Evolutionary conservation across 1,284 basidiomycete genomes (phyloP).

Genomic region (Moniliophthora roreri): DNA sequence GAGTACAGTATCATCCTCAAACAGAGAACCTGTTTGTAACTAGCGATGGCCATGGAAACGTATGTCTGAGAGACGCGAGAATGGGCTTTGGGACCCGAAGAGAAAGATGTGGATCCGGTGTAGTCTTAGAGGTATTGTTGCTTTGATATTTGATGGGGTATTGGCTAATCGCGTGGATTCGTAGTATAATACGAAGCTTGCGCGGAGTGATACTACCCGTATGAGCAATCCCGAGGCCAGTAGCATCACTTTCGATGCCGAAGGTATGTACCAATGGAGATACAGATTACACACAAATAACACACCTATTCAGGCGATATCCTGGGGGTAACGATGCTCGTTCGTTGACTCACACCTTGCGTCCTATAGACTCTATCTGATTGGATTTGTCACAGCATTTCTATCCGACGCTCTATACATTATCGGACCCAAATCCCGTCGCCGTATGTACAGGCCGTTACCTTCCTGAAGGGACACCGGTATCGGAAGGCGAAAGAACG

Average conservation of each 20-base stretch:
- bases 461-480: constrained; percentile 49
- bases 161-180: background rate
- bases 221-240: constrained; percentile 63
- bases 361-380: constrained; percentile 4
- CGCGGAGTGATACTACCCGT: constrained; percentile 35
- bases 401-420: constrained; percentile 65
- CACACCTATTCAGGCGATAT: constrained; percentile 44
- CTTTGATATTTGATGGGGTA: background rate
- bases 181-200: constrained; percentile 68
- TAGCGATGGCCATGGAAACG: constrained; percentile 53
- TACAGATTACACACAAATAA: background rate
- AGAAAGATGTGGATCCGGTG: constrained; percentile 45
- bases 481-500: constrained; percentile 43
- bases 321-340: constrained; percentile 64
- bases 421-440: constrained; percentile 65
- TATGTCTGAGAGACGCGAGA: constrained; percentile 71
- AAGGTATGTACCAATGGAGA: constrained; percentile 39
- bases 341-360: constrained; percentile 35
- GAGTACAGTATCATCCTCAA: constrained; percentile 60
- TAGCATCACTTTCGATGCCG: constrained; percentile 63
- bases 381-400: constrained; percentile 46
- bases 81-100: constrained; percentile 65
- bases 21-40: constrained; percentile 69
- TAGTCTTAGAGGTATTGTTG: constrained; percentile 46
- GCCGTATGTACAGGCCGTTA: constrained; percentile 62